Evolutionary conservation across 2,329 filamentous ascomycete genomes (phyloP), one percentile per base, ranked within the genome.

Genomic region (Colletotrichum simmondsii): DNA sequence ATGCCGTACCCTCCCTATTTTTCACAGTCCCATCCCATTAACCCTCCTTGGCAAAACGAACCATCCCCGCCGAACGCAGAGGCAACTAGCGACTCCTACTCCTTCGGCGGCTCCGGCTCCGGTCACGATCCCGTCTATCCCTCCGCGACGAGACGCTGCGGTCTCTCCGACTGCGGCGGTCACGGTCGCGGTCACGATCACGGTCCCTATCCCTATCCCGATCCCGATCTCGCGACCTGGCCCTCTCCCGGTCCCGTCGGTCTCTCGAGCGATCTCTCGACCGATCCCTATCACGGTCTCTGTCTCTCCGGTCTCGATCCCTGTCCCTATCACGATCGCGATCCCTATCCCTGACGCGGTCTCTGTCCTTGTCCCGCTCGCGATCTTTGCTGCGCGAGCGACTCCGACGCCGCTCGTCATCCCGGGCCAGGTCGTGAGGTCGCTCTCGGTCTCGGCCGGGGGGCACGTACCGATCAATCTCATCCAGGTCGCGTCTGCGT

Each of bases 401-500:
- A 68, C 80, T 84, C 42, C 80, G 78, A 26, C 81, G 79, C 26
- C 83, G 78, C 16, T 84, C 82, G 12, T 77, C 72, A 56, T 82
- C 79, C 14, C 79, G 75, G 2, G 77, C 75, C 8, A 79, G 77
- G 53, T 72, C 74, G 49, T 70, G 71, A 30, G 68, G 72, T 30
- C 72, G 70, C 54, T 78, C 76, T 35, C 74, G 68, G 28, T 85
- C 83, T 19, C 86, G 84, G 35, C 83, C 86, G 69, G 79, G 80
- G 28, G 86, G 86, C 63, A 84, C 83, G 74, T 88, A 88, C 26
- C 86, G 83, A 76, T 89, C 87, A 66, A 86, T 83, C 65, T 87
- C 82, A 28, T 73, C 71, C 1, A 79, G 76, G 7, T 80, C 81
- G 30, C 82, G 80, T 61, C 80, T 80, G 65, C 83, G 80, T 78